These are phyloP conservation scores for Sporothrix schenckii DNA, from an alignment of 2,329 filamentous ascomycete genomes.

Conservation along the genomic window DNA sequence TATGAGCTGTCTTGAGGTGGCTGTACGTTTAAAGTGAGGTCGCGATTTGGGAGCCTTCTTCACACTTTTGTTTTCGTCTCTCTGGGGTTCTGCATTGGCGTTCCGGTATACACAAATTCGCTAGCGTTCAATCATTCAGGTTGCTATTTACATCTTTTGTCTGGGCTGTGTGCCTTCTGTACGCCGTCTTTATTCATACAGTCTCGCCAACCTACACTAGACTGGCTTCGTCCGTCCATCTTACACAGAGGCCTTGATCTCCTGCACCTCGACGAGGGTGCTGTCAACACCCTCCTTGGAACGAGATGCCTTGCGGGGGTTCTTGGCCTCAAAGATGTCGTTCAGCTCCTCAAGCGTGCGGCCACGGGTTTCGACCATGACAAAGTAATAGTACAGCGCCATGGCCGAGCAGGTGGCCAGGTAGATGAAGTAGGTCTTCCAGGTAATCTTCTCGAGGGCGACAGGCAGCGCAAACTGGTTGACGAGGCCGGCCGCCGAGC, in stretches of 20 bases:
- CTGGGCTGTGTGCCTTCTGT: too few species aligned
- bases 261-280: constrained; percentile 21
- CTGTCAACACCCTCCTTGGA: constrained; percentile 1
- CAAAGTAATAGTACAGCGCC: constrained; percentile 30
- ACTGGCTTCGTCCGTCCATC: background rate
- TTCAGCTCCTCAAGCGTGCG: constrained; percentile 30
- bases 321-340: constrained; percentile 30
- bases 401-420: constrained; percentile 19
- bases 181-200: too few species aligned
- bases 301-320: constrained; percentile 25
- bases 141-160: background rate
- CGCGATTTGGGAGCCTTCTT: background rate
- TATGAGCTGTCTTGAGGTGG: constrained; percentile 34
- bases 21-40: constrained; percentile 30
- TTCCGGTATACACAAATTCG: background rate
- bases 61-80: background rate
- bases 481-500: constrained; percentile 21
- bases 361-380: constrained; percentile 53
- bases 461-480: constrained; percentile 39
- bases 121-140: background rate
- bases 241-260: constrained; percentile 10
- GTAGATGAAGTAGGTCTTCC: constrained; percentile 30
- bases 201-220: background rate
- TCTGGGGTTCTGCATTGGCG: background rate
- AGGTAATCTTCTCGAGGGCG: constrained; percentile 35